Base-by-base conservation (phyloP, 768 basidiomycete genomes). In the Phylloporus arenicola region DNA sequence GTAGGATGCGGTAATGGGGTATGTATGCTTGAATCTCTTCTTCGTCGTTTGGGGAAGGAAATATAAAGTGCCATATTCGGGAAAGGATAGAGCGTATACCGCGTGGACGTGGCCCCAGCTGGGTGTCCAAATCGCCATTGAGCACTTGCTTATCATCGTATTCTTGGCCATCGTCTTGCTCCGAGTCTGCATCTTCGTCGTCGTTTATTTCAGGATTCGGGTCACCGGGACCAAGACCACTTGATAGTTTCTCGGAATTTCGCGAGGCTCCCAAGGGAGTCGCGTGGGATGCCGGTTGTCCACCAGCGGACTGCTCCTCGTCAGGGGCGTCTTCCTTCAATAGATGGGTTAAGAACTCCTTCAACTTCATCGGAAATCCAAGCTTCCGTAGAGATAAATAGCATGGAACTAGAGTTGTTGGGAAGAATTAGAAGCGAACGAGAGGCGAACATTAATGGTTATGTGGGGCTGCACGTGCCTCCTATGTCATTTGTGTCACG, bases 1-100 rank as follows among this genome's bases (percentile, higher is more conserved):
- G 86, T 5, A 80, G 68, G 45, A 70, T 70, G 16, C 88, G 81
- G 61, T 84, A 85, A 45, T 78, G 77, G 20, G 83, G 82, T 27
- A 77, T 60, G 49, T 73, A 76, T 27, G 60, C 49, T 30, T 64
- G 66, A 0, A 68, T 54, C 33, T 62, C 58, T 39, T 62, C 62
- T 39, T 67, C 65, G 10, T 50, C 17, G 4, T 11, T 59, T 17
- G 57, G 53, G 2, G 64, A 46, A n/a, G 60, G 64, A 42, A 41
- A 52, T 29, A 63, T 0, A n/a, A 19, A 43, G 2, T 55, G 52
- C 13, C 30, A 45, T 41, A 55, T 35, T n/a, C 44, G 10, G 24
- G 59, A 50, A 17, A 43, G 20, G 19, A 52, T 29, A 17, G 47
- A 44, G n/a, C 25, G 48, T 25, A 35, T 12, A 24, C 54, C 25